Evolutionary conservation across 2,329 filamentous ascomycete genomes (phyloP).

Genomic region (Neonectria ditissima): DNA sequence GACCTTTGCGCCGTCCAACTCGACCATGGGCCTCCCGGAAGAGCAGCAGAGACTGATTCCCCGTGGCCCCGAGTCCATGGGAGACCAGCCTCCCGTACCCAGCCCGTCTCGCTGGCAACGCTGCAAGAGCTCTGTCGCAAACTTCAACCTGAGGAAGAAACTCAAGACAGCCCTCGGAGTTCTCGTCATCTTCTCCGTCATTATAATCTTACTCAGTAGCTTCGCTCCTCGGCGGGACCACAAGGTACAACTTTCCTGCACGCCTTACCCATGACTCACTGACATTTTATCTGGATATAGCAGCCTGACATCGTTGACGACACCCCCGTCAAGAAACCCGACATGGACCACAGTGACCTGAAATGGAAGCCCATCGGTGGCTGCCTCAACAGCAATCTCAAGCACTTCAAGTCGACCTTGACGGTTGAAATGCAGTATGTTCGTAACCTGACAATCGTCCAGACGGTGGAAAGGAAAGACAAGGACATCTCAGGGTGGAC

Average conservation of each 20-base stretch:
- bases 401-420: conserved; percentile 2
- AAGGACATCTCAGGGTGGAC: conserved; percentile 36
- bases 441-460: conserved; percentile 54
- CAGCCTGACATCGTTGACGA: conserved; percentile 38
- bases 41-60: conserved; percentile 59
- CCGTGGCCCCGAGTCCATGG: conserved; percentile 61
- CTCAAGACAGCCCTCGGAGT: conserved; percentile 48
- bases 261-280: conserved; percentile 1
- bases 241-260: conserved; percentile 45
- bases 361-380: conserved; percentile 41
- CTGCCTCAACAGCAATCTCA: conserved; percentile 41
- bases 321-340: conserved; percentile 41
- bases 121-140: conserved; percentile 37
- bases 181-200: conserved; percentile 50
- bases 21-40: conserved; percentile 56
- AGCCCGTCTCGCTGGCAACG: conserved; percentile 46
- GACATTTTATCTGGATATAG: conserved; percentile 21
- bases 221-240: conserved; percentile 34
- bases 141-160: conserved; percentile 40
- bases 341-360: conserved; percentile 37
- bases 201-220: conserved; percentile 45
- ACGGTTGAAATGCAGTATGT: conserved; percentile 50
- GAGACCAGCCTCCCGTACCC: conserved; percentile 44
- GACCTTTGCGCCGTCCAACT: conserved; percentile 52
- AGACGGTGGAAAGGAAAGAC: conserved; percentile 48